Evolutionary conservation across 2,329 filamentous ascomycete genomes (phyloP), one percentile per base, ranked within the genome.

Genomic region (Pseudogymnoascus pannorum): DNA sequence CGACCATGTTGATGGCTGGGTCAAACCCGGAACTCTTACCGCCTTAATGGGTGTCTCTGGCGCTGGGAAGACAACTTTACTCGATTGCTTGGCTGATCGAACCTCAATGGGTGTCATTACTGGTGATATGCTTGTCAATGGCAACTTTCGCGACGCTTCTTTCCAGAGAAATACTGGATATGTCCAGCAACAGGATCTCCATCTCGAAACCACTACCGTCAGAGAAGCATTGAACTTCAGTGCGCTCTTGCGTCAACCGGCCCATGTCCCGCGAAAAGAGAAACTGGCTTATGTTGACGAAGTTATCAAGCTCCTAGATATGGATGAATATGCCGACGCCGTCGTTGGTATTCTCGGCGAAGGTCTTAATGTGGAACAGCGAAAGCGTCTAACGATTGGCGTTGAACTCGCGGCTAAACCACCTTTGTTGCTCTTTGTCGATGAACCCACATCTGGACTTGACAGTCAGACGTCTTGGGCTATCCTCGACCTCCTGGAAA

Each of bases 181-280:
- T 68, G 91, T 92, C 36, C 90, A 96, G 71, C 92, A 96, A 73
- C 89, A 95, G 71, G 92, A 97, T 81, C 81, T 96, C 9, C 92
- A 96, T 72, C 80, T 95, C 54, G 80, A 87, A 57, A 94, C 91
- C 68, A 79, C 86, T 0, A 96, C 92, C 1, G 92, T 96, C 29
- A 87, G 92, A 64, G 93, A 97, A 75, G 91, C 92, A 5, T 81
- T 97, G 31, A 86, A 85, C 68, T 97, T 97, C 75, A 91, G 87
- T 68, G 92, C 92, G 14, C 74, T 93, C 5, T 87, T 97, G 42
- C 88, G 93, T 62, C 92, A 96, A 71, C 90, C 92, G 0, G 85
- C 84, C 60, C 80, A 87, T 59, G 82, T 89, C 14, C 79, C 89
- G 2, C 81, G 80, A 12, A 77, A 83, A 44, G 91, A 96, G 71